Conservation (phyloP, 352 stramenopile species). For the Saprolegnia parasitica region DNA sequence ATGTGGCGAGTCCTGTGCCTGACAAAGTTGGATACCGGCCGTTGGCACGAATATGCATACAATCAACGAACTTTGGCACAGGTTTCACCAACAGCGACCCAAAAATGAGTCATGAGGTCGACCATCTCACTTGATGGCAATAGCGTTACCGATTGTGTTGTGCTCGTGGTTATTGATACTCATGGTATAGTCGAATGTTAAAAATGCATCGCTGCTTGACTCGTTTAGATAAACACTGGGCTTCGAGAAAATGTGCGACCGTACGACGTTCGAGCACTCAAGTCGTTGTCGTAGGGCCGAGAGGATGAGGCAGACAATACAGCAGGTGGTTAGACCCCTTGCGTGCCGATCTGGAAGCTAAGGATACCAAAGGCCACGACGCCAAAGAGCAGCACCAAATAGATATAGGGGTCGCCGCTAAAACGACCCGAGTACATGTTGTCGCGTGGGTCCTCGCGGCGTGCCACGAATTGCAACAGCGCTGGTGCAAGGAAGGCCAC, state of each 20-base stretch:
- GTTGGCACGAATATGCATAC: too few species aligned
- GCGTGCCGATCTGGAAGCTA: constrained; percentile 8
- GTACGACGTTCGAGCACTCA: background rate
- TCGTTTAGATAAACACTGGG: too few species aligned
- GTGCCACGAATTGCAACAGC: constrained; percentile 56
- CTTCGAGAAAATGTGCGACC: background rate
- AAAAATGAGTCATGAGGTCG: too few species aligned
- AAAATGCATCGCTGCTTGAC: too few species aligned
- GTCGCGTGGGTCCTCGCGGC: constrained; percentile 39
- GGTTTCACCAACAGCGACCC: too few species aligned
- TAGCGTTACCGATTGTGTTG: too few species aligned
- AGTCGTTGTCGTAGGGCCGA: background rate
- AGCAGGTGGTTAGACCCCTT: background rate
- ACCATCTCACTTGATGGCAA: too few species aligned
- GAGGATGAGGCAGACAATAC: background rate
- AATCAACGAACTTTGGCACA: too few species aligned
- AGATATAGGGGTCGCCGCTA: constrained; percentile 49
- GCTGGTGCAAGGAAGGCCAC: constrained; percentile 77
- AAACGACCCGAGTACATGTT: constrained; percentile 70
- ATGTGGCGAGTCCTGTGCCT: too few species aligned
- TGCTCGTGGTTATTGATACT: too few species aligned
- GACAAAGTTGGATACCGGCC: too few species aligned
- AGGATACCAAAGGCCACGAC: constrained; percentile 41
- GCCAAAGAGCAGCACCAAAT: constrained; percentile 61
- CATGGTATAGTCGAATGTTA: too few species aligned